Evolutionary conservation across 139 green algal genomes (phyloP).

Genomic region (Bryopsis sp.): DNA sequence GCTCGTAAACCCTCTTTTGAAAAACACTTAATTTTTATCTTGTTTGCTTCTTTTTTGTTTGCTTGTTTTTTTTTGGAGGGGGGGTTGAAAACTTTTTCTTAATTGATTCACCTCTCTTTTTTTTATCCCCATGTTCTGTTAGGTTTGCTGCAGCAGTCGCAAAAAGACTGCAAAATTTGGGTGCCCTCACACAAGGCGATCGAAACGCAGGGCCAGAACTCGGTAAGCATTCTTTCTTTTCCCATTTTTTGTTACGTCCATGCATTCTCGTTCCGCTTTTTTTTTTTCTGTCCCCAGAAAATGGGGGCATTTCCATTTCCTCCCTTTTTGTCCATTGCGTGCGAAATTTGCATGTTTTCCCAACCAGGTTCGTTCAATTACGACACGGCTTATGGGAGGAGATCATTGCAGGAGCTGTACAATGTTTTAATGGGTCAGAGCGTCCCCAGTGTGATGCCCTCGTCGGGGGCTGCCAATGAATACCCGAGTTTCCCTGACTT

Average conservation of each 20-base stretch:
- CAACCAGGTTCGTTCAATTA: slow-evolving; percentile 13
- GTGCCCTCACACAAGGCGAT: slow-evolving; percentile 82
- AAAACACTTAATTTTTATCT: no score
- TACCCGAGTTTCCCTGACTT: background rate
- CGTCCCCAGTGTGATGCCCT: background rate
- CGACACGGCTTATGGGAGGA: background rate
- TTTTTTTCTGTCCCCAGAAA: background rate
- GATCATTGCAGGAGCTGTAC: background rate
- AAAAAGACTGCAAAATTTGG: slow-evolving; percentile 73
- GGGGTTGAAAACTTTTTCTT: no score
- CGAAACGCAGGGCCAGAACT: slow-evolving; percentile 43
- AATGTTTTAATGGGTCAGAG: background rate
- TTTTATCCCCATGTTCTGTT: no score
- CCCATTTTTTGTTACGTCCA: no score
- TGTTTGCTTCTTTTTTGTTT: no score
- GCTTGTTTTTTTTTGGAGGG: no score
- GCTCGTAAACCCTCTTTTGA: no score
- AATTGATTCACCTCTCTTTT: no score
- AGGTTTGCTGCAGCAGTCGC: slow-evolving; percentile 81
- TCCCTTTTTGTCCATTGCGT: background rate
- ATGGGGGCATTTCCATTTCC: background rate
- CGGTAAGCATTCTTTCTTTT: background rate
- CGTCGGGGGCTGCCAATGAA: background rate
- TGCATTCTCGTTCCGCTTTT: background rate
- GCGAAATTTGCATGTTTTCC: slow-evolving; percentile 20